Conservation (phyloP, 169 alveolate species). For the Miamiensis avidus region DNA sequence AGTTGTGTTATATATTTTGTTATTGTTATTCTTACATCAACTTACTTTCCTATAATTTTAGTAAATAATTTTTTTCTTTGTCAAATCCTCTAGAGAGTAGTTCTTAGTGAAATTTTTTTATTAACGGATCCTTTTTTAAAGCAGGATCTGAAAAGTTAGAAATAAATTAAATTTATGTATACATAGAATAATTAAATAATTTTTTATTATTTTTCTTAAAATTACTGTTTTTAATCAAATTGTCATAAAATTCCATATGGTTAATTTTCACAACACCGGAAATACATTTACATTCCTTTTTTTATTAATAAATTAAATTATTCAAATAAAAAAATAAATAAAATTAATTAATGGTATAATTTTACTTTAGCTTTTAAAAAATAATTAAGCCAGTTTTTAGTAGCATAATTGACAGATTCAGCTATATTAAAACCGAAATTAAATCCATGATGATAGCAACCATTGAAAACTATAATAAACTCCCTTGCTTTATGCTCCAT, state of each 20-base stretch:
- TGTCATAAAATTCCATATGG: conserved; percentile 7
- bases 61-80: too few species aligned
- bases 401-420: conserved; percentile 95
- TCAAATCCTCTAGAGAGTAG: neutral
- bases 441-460: conserved; percentile 94
- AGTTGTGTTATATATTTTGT: too few species aligned
- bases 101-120: neutral
- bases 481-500: conserved; percentile 88
- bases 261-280: conserved; percentile 36
- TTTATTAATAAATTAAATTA: too few species aligned
- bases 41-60: neutral
- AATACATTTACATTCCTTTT: conserved; percentile 22
- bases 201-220: too few species aligned
- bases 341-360: too few species aligned
- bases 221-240: neutral
- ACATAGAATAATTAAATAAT: neutral
- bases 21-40: neutral
- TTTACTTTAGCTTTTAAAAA: conserved; percentile 18
- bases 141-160: neutral
- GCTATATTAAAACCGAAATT: conserved; percentile 94
- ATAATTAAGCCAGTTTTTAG: conserved; percentile 85
- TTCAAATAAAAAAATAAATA: neutral
- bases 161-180: too few species aligned
- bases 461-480: conserved; percentile 89
- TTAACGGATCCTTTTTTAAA: neutral